phyloP scores from a whole-genome alignment of 495 filamentous ascomycete genomes.

The Aspergillus sclerotiicarbonarius region DNA sequence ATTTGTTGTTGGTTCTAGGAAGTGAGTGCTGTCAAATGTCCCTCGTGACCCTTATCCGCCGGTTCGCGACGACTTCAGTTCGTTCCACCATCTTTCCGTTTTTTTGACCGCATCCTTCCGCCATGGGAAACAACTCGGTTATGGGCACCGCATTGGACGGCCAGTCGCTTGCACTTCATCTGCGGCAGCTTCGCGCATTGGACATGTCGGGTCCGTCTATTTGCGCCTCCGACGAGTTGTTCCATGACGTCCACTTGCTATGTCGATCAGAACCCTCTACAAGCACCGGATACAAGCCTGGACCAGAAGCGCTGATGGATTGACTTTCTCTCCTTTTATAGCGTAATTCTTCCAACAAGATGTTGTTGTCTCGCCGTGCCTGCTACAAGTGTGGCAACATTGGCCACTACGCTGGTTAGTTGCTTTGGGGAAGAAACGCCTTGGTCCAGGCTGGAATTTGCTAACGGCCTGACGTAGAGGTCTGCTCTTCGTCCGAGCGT shows the following conservation, averaged over 20 bases:
- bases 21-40: conserved; percentile 29
- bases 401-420: conserved; percentile 88
- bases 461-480: conserved; percentile 57
- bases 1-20: conserved; percentile 16
- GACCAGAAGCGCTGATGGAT: conserved; percentile 18
- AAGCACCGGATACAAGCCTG: conserved; percentile 1
- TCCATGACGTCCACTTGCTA: not conserved
- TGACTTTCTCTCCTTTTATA: conserved; percentile 11
- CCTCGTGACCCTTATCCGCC: conserved; percentile 10
- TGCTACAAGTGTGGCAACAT: conserved; percentile 99
- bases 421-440: conserved; percentile 9
- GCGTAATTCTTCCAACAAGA: conserved; percentile 54
- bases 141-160: not conserved
- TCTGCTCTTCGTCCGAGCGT: conserved; percentile 92
- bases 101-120: not conserved
- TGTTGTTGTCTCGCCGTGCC: conserved; percentile 92
- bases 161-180: not conserved
- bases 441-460: conserved; percentile 8
- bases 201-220: not conserved
- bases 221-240: not conserved
- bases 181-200: not conserved
- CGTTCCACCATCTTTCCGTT: not conserved
- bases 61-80: conserved; percentile 6
- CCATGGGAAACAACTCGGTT: not conserved
- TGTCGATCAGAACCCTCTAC: conserved; percentile 1